Base-by-base conservation (phyloP, 306 rosid genomes). In the Gleditsia sinensis region DNA sequence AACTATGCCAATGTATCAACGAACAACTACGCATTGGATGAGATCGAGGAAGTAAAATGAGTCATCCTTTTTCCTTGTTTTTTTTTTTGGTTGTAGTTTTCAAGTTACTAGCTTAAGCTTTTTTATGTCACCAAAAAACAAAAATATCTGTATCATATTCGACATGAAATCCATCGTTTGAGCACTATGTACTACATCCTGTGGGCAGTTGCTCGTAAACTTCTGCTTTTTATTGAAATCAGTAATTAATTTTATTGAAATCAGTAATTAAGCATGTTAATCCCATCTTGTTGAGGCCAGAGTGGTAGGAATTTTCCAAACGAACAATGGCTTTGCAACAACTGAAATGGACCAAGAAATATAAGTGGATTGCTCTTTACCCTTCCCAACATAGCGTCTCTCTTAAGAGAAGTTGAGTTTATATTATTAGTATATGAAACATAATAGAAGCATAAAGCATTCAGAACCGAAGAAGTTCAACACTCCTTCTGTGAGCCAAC, bases 21-120 rank as follows among this genome's bases (percentile, higher is more conserved):
- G 42, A 89, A 89, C 81, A 89, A 89, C 86, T 89, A 89, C 72
- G 92, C 95, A 9, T 77, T 89, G 88, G 95, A 89, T 77, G 94
- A 89, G 86, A 79, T 89, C 61, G 84, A 45, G 78, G 95, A 89
- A 82, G 81, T 89, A 27, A 62, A 79, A 68, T 89, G 90, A 87
- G 75, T 36, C 43, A 30, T 78, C 40, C 5, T n/a, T n/a, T n/a
- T n/a, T n/a, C n/a, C 75, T 75, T 76, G 74, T 72, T n/a, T n/a
- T n/a, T n/a, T n/a, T 72, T 75, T 76, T 71, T 72, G 43, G 49
- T 78, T 75, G 74, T 72, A 43, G 65, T 42, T 76, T 83, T 69
- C 34, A 57, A n/a, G 43, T 55, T 59, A 54, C 55, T 80, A 59
- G 72, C 33, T 12, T 30, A 37, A 62, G 81, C 65, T 32, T 67